Conservation (phyloP, 257 asterid genomes). For the Plectranthus barbatus region DNA sequence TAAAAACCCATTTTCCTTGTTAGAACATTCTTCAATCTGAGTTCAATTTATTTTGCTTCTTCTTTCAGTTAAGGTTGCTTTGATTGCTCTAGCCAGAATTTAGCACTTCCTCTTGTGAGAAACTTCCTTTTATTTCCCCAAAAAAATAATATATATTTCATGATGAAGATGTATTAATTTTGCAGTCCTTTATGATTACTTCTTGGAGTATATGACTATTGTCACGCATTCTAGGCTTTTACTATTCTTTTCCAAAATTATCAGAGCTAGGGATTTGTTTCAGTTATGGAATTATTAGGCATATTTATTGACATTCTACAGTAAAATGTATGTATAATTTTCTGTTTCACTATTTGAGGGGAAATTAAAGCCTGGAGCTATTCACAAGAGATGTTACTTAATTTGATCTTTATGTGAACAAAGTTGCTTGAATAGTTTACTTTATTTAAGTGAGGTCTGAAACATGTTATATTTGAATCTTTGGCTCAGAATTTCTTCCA, state of each 20-base stretch:
- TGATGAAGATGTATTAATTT: neutral
- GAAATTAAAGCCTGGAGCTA: neutral
- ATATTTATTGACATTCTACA: neutral
- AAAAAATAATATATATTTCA: neutral
- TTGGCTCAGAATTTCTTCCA: constrained; percentile 21
- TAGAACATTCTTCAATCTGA: neutral
- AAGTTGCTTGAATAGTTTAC: neutral
- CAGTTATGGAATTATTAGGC: neutral
- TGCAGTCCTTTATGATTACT: neutral
- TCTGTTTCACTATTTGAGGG: neutral
- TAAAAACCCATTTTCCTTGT: neutral
- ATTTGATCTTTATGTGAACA: neutral
- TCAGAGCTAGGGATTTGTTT: neutral
- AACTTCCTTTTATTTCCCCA: neutral
- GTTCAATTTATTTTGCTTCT: neutral
- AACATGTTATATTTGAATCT: neutral
- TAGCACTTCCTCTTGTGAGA: neutral
- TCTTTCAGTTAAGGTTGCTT: neutral
- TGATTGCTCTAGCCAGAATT: neutral
- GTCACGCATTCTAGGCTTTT: neutral
- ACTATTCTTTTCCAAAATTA: neutral
- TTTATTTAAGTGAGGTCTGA: neutral
- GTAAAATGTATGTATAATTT: too few relatives aligned
- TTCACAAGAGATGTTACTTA: neutral
- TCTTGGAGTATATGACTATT: too few relatives aligned